Conservation (phyloP, 257 asterid species). For the Solanum neorickii region DNA sequence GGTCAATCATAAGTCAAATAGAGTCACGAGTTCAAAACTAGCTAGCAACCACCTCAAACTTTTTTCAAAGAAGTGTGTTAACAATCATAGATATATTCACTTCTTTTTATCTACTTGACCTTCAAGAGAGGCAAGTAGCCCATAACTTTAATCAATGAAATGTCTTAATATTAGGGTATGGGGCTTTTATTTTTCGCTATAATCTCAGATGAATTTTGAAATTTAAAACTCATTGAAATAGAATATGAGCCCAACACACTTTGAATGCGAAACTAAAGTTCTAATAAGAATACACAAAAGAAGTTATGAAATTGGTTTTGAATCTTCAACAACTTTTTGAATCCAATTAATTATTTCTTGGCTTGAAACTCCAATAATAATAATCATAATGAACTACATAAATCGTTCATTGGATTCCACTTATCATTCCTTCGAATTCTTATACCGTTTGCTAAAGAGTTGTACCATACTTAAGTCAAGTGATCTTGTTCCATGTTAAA, state of each 20-base stretch:
- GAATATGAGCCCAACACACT: background rate
- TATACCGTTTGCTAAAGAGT: background rate
- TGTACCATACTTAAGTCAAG: background rate
- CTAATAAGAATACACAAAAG: too few species aligned
- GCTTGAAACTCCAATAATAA: too few species aligned
- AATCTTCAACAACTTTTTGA: too few species aligned
- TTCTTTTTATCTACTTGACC: background rate
- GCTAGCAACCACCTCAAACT: background rate
- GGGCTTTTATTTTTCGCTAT: background rate
- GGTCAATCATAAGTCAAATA: background rate
- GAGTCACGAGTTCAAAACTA: too few species aligned
- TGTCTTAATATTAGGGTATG: background rate
- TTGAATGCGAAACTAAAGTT: too few species aligned
- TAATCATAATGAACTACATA: background rate
- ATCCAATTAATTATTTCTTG: too few species aligned
- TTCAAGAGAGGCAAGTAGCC: background rate
- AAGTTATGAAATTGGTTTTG: too few species aligned
- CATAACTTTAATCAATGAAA: background rate
- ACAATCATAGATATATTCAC: background rate
- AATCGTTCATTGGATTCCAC: background rate
- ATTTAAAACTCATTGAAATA: background rate
- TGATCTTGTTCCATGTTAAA: background rate
- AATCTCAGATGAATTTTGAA: background rate
- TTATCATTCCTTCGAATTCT: background rate
- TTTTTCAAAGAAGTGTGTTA: background rate